Evolutionary conservation across 2,329 filamentous ascomycete genomes (phyloP).

Genomic region (Hypoxylon sp.): DNA sequence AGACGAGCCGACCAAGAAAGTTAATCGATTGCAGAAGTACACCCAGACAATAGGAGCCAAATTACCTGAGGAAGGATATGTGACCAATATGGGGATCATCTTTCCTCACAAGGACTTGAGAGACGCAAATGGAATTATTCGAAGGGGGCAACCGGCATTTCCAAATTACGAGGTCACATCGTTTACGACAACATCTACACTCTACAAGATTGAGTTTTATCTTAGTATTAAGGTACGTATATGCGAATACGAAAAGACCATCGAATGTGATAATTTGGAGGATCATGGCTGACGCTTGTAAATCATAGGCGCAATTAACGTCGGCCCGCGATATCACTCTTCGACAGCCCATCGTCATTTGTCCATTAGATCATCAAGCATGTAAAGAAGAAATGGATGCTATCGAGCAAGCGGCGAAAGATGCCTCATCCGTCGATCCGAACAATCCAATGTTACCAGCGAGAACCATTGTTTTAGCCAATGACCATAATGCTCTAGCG

Average conservation of each 20-base stretch:
- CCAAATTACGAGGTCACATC: constrained; percentile 89
- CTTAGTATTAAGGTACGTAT: constrained; percentile 85
- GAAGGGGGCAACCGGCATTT: constrained; percentile 86
- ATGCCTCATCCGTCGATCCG: constrained; percentile 87
- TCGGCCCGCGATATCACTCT: constrained; percentile 89
- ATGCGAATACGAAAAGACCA: background rate
- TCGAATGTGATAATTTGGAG: constrained; percentile 1
- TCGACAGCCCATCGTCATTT: constrained; percentile 94
- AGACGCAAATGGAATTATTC: constrained; percentile 88
- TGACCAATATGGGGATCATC: constrained; percentile 90
- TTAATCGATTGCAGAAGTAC: constrained; percentile 88
- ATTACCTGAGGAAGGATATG: constrained; percentile 90
- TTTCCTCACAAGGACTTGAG: constrained; percentile 91
- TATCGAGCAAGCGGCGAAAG: constrained; percentile 94
- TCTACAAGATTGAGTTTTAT: constrained; percentile 99
- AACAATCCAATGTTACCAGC: constrained; percentile 95
- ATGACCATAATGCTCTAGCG: constrained; percentile 74
- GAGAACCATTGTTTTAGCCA: constrained; percentile 82
- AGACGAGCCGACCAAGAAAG: constrained; percentile 91
- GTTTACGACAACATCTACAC: constrained; percentile 91
- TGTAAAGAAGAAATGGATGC: constrained; percentile 99
- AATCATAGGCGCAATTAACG: constrained; percentile 82
- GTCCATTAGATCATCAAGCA: constrained; percentile 91
- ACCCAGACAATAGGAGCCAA: constrained; percentile 84
- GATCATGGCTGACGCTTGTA: constrained; percentile 34